phyloP scores from a whole-genome alignment of 306 rosid species.

The Cicer bijugum region DNA sequence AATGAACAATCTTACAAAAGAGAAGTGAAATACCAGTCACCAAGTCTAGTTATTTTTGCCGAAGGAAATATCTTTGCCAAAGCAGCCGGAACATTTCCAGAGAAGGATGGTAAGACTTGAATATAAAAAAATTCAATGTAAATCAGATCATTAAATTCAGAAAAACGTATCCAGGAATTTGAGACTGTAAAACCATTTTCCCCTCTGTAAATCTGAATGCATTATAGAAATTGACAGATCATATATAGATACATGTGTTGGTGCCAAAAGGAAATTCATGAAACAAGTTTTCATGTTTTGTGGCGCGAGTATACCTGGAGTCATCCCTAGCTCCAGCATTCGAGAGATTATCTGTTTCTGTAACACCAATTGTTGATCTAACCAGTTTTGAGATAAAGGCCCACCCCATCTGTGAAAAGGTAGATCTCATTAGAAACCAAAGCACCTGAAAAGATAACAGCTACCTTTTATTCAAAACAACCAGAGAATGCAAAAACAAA shows the following conservation, averaged over 20 bases:
- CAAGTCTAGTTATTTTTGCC: slow-evolving; percentile 90
- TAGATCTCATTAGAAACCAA: slow-evolving; percentile 42
- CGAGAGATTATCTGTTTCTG: slow-evolving; percentile 78
- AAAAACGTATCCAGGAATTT: slow-evolving; percentile 27
- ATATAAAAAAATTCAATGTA: slow-evolving; percentile 44
- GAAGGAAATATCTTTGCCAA: slow-evolving; percentile 73
- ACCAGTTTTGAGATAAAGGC: slow-evolving; percentile 89
- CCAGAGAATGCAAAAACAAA: not conserved
- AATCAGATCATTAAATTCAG: slow-evolving; percentile 26
- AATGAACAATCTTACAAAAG: slow-evolving; percentile 36
- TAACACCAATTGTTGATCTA: slow-evolving; percentile 78
- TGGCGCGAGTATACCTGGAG: slow-evolving; percentile 68
- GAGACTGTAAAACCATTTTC: slow-evolving; percentile 11
- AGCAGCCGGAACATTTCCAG: slow-evolving; percentile 91
- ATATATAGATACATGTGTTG: slow-evolving; percentile 13
- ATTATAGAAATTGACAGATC: slow-evolving; percentile 13
- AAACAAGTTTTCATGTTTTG: slow-evolving; percentile 8
- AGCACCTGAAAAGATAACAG: slow-evolving; percentile 38
- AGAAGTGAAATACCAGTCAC: slow-evolving; percentile 70
- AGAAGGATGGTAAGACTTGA: slow-evolving; percentile 89
- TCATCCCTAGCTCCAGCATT: slow-evolving; percentile 95
- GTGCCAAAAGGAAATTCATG: slow-evolving; percentile 11
- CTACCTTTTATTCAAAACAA: not conserved
- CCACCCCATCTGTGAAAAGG: slow-evolving; percentile 87
- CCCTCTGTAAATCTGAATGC: slow-evolving; percentile 28